phyloP scores from a whole-genome alignment of 331 rosid genomes.

The Rhamnella rubrinervis region DNA sequence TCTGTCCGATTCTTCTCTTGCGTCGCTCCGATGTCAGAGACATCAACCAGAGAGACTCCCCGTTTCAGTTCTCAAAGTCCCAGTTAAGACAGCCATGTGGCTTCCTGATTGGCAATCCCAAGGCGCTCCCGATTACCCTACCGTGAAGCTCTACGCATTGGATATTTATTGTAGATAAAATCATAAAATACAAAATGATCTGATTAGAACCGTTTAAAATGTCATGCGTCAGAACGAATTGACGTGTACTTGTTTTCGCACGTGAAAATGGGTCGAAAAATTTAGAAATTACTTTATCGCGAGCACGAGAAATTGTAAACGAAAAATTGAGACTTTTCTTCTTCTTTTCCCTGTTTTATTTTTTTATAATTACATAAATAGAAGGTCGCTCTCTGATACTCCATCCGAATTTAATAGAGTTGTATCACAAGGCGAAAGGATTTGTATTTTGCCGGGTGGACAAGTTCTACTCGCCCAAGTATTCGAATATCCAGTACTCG shows the following conservation, averaged over 20 bases:
- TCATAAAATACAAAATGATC: constrained; percentile 43
- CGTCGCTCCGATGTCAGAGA: too few species aligned
- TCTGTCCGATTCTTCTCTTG: too few species aligned
- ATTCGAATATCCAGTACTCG: neutral
- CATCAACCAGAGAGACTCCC: neutral
- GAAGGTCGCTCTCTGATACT: constrained; percentile 14
- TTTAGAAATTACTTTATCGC: neutral
- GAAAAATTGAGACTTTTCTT: constrained; percentile 6
- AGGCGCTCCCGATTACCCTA: neutral
- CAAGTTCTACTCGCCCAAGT: constrained; percentile 11
- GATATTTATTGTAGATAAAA: constrained; percentile 37
- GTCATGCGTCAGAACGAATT: constrained; percentile 54
- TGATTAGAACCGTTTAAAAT: constrained; percentile 64
- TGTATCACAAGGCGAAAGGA: constrained; percentile 7
- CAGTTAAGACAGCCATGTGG: too few species aligned
- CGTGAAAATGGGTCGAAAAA: constrained; percentile 38
- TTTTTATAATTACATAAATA: neutral
- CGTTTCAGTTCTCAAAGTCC: neutral
- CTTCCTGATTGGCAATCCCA: too few species aligned
- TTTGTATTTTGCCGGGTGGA: too few species aligned
- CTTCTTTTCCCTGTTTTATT: neutral
- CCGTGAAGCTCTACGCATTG: constrained; percentile 30
- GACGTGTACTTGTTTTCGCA: constrained; percentile 42
- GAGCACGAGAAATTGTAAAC: neutral
- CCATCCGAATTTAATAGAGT: constrained; percentile 44